phyloP scores from a whole-genome alignment of 768 basidiomycete species.

The Dendrothele bispora region DNA sequence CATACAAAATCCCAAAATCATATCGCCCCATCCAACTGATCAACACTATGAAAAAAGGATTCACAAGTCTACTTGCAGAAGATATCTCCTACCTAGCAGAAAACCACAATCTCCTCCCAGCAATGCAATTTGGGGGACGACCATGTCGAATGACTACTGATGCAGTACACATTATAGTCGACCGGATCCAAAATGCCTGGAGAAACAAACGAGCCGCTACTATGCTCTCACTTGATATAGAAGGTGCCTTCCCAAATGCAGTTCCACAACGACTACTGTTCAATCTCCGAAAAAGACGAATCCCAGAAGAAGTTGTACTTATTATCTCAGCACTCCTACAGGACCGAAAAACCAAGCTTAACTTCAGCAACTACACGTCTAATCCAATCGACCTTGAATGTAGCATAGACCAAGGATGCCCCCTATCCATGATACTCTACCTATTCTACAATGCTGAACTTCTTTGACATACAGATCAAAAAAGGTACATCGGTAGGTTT shows the following conservation, averaged over 20 bases:
- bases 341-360: slow-evolving; percentile 16
- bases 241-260: slow-evolving; percentile 27
- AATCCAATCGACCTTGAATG: slow-evolving; percentile 10
- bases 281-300: slow-evolving; percentile 19
- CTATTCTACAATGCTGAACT: slow-evolving; percentile 22
- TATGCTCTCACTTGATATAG: slow-evolving; percentile 27
- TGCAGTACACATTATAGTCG: slow-evolving; percentile 21
- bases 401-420: slow-evolving; percentile 26
- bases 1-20: not conserved
- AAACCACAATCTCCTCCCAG: slow-evolving; percentile 17
- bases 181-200: slow-evolving; percentile 22
- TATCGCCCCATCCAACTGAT: not conserved
- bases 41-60: not conserved
- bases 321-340: slow-evolving; percentile 15
- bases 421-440: slow-evolving; percentile 25
- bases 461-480: slow-evolving; percentile 16
- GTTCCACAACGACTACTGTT: slow-evolving; percentile 15
- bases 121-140: slow-evolving; percentile 27
- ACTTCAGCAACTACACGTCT: slow-evolving; percentile 28
- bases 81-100: slow-evolving; percentile 13
- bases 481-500: slow-evolving; percentile 10
- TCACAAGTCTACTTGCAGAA: slow-evolving; percentile 12
- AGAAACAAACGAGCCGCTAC: slow-evolving; percentile 18
- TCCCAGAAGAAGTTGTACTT: slow-evolving; percentile 18
- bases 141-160: slow-evolving; percentile 28